Conservation (phyloP, 495 filamentous ascomycete species). For the Wilcoxina mikolae region DNA sequence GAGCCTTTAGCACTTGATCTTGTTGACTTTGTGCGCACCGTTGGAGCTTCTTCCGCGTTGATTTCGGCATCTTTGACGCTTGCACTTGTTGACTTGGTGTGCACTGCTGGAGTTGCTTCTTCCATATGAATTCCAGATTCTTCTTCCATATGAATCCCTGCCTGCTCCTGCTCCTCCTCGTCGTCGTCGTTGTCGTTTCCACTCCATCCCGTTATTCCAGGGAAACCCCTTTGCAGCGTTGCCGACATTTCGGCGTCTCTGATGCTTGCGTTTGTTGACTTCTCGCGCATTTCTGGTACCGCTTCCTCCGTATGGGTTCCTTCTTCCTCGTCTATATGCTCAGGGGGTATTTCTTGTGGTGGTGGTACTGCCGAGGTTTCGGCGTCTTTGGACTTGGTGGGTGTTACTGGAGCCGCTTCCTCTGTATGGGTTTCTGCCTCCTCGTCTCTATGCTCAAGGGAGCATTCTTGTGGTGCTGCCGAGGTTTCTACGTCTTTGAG, state of each 20-base stretch:
- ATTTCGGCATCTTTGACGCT: background rate
- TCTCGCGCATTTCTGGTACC: too few relatives aligned
- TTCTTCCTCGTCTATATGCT: background rate
- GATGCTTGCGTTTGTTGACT: background rate
- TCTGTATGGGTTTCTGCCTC: background rate
- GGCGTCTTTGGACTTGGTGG: background rate
- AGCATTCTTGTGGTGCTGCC: background rate
- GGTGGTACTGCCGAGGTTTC: background rate
- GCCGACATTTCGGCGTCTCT: background rate
- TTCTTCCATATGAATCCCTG: too few relatives aligned
- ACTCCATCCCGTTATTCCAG: background rate
- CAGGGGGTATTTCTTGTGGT: background rate
- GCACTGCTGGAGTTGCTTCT: background rate
- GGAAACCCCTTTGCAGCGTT: background rate
- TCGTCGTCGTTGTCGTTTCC: background rate
- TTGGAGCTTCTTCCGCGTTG: background rate
- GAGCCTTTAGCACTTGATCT: background rate
- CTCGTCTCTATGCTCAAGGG: too few relatives aligned
- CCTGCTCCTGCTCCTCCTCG: too few relatives aligned
- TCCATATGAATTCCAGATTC: too few relatives aligned
- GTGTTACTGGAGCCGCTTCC: background rate
- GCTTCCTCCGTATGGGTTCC: background rate
- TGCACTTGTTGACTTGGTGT: background rate
- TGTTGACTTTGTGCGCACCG: background rate
- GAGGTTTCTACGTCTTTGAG: background rate